Base-by-base conservation (phyloP, 2,329 filamentous ascomycete genomes). In the Aureobasidium sp. region DNA sequence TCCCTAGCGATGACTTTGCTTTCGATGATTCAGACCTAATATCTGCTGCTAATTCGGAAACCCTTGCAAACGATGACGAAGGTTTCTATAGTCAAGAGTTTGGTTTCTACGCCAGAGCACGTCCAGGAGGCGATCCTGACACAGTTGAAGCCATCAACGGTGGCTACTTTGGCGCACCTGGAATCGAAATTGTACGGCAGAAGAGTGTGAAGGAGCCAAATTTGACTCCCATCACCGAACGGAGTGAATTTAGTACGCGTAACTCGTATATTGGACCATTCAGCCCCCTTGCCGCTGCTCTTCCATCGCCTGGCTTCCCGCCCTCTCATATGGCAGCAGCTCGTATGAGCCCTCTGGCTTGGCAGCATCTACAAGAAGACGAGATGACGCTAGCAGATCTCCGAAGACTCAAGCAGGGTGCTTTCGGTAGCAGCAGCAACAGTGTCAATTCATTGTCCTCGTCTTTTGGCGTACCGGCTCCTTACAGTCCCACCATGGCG, bases 21-120 rank as follows among this genome's bases (percentile, higher is more conserved):
- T 65, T 75, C 17, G 74, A 77, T 62, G 91, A 97, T 65, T 92
- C 96, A 67, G 85, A 86, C 33, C 94, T 97, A 67, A 95, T 99
- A 62, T 93, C 92, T 0, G 94, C 91, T 61, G 94, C 94, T 5
- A 99, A 99, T 67, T 92, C 93, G 0, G 92, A 94, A 70, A 94
- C 89, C 1, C 79, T 99, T 8, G 93, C 94, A 47, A 92, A 90
- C 66, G 94, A 99, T 69, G 87, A 87, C 7, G 93, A 96, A 64
- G 93, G 90, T 0, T 95, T 94, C 77, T 99, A 99, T 69, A 94
- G 94, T 0, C 87, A 91, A 66, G 94, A 99, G 71, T 99, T 99
- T 69, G 92, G 91, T 0, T 99, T 99, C 72, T 99, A 96, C 71
- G 90, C 92, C 11, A 70, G 74, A 46, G 70, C 73, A 0, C 74